Percentiles rank a stretch among this genome's conserved stretches.
These are phyloP conservation scores for Geotrichum australiense DNA, from an alignment of 1,139 yeast genomes.

Conservation along the genomic window DNA sequence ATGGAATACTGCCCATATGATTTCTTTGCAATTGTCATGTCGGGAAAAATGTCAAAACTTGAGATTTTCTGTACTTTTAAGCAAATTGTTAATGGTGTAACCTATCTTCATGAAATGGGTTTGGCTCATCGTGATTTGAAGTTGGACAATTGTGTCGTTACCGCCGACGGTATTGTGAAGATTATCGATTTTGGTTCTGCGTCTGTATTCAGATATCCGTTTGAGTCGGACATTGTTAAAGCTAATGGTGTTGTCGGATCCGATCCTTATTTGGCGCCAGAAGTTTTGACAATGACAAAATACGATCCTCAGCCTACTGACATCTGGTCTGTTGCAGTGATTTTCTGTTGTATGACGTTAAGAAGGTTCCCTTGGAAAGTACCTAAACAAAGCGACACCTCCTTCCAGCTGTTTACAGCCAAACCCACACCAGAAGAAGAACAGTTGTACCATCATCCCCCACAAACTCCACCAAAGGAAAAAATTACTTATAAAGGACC, in stretches of 20 bases:
- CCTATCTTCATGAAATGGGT: conserved; percentile 77
- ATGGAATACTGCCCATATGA: conserved; percentile 98
- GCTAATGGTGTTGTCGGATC: conserved; percentile 96
- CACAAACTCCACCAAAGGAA: conserved; percentile 10
- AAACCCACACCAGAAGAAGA: conserved; percentile 23
- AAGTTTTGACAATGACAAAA: conserved; percentile 62
- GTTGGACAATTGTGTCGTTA: conserved; percentile 88
- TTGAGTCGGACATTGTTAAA: conserved; percentile 65
- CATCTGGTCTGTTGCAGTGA: conserved; percentile 92
- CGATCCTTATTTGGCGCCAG: conserved; percentile 97
- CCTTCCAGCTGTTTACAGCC: conserved; percentile 63
- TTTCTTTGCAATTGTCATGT: conserved; percentile 96
- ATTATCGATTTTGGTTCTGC: conserved; percentile 96
- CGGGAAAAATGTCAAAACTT: conserved; percentile 78
- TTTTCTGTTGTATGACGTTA: conserved; percentile 91
- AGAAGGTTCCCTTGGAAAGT: conserved; percentile 97
- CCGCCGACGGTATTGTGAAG: conserved; percentile 78
- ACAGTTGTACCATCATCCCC: conserved; percentile 15
- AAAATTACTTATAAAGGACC: conserved; percentile 53
- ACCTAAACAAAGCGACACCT: conserved; percentile 79
- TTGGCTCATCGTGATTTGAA: conserved; percentile 93
- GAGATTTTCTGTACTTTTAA: conserved; percentile 88
- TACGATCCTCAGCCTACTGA: conserved; percentile 94
- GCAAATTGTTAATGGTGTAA: conserved; percentile 78
- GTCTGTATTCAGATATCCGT: conserved; percentile 87